Evolutionary conservation across 2,329 filamentous ascomycete species (phyloP).

Genomic region (Calonectria honghensis): DNA sequence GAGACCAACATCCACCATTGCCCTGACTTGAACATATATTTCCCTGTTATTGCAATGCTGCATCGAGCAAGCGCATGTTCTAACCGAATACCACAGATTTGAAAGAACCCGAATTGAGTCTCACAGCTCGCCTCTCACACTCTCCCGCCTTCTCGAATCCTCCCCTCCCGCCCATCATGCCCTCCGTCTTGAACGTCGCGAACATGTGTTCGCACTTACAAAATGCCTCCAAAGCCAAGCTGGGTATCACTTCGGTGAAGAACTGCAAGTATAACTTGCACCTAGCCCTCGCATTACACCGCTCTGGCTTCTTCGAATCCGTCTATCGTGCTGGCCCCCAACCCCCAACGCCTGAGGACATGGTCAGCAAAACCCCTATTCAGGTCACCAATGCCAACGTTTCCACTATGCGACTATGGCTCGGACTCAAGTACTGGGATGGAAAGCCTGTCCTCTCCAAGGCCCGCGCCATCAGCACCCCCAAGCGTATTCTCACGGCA

Average conservation of each 20-base stretch:
- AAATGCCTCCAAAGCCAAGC: slow-evolving; percentile 88
- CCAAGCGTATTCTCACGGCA: slow-evolving; percentile 82
- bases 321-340: slow-evolving; percentile 82
- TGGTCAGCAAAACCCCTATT: slow-evolving; percentile 69
- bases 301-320: slow-evolving; percentile 86
- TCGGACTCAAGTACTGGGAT: slow-evolving; percentile 93
- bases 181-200: slow-evolving; percentile 80
- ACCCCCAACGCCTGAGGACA: slow-evolving; percentile 68
- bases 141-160: slow-evolving; percentile 14
- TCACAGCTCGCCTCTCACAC: background rate
- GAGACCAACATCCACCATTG: slow-evolving; percentile 18
- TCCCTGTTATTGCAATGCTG: background rate
- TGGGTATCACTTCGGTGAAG: slow-evolving; percentile 88
- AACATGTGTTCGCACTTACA: slow-evolving; percentile 93
- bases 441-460: slow-evolving; percentile 85
- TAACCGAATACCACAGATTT: background rate
- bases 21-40: slow-evolving; percentile 1
- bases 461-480: slow-evolving; percentile 81
- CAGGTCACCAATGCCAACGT: slow-evolving; percentile 82
- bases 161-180: slow-evolving; percentile 55
- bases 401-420: slow-evolving; percentile 85
- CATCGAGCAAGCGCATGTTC: background rate
- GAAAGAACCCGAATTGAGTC: background rate
- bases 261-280: slow-evolving; percentile 87
- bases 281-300: slow-evolving; percentile 85